These are phyloP conservation scores for Saksenaea vasiformis DNA, from an alignment of 371 early-diverging fungal species.

Conservation along the genomic window DNA sequence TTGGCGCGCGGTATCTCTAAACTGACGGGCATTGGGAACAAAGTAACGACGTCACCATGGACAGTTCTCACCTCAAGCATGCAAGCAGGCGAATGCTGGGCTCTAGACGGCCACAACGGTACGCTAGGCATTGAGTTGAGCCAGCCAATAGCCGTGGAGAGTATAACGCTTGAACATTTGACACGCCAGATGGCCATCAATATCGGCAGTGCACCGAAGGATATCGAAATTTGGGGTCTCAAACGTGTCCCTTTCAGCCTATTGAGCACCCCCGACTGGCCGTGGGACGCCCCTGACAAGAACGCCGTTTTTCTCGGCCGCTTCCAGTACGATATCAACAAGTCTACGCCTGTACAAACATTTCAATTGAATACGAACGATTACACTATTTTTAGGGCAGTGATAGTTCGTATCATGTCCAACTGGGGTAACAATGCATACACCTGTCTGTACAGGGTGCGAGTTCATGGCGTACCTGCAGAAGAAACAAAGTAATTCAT, in stretches of 20 bases:
- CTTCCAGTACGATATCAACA: slow-evolving; percentile 22
- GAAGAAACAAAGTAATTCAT: neutral
- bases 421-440: slow-evolving; percentile 78
- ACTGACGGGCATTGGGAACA: neutral
- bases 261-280: neutral
- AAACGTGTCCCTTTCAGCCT: neutral
- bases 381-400: slow-evolving; percentile 26
- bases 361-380: slow-evolving; percentile 33
- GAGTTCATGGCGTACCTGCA: slow-evolving; percentile 65
- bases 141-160: slow-evolving; percentile 52
- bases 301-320: slow-evolving; percentile 11
- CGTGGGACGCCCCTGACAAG: slow-evolving; percentile 1
- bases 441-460: slow-evolving; percentile 82
- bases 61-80: slow-evolving; percentile 54
- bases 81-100: slow-evolving; percentile 76
- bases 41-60: slow-evolving; percentile 28
- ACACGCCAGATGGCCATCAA: slow-evolving; percentile 54
- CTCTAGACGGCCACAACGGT: slow-evolving; percentile 64
- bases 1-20: neutral
- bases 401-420: slow-evolving; percentile 55
- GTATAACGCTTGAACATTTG: slow-evolving; percentile 71
- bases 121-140: slow-evolving; percentile 64
- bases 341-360: slow-evolving; percentile 33
- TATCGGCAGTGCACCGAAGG: slow-evolving; percentile 61
- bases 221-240: slow-evolving; percentile 72